These are phyloP conservation scores for Podospora conica DNA, from an alignment of 495 filamentous ascomycete genomes.

Conservation along the genomic window DNA sequence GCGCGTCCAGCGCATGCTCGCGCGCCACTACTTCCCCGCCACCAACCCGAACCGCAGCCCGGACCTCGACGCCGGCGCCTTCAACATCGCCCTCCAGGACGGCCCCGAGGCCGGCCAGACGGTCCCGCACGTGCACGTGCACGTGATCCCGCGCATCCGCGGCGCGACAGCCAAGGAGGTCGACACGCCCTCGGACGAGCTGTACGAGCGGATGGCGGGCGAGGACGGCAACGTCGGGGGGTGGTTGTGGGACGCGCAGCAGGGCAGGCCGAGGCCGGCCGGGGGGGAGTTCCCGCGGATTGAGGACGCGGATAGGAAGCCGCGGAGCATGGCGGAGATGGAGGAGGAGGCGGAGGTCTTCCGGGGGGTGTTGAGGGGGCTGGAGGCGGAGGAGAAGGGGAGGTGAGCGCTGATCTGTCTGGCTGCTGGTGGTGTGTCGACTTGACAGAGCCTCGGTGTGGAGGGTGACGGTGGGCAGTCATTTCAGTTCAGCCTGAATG, in stretches of 20 bases:
- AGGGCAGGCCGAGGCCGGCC: slow-evolving; percentile 28
- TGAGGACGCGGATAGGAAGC: slow-evolving; percentile 63
- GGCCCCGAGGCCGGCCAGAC: slow-evolving; percentile 81
- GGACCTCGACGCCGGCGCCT: slow-evolving; percentile 38
- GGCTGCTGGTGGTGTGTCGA: neutral
- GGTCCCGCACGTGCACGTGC: slow-evolving; percentile 86
- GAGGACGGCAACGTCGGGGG: slow-evolving; percentile 80
- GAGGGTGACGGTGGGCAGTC: neutral
- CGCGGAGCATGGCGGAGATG: slow-evolving; percentile 74
- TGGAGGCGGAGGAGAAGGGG: slow-evolving; percentile 26
- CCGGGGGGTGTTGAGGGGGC: slow-evolving; percentile 33
- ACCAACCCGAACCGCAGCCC: slow-evolving; percentile 2
- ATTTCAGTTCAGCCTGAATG: neutral
- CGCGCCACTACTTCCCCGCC: slow-evolving; percentile 58
- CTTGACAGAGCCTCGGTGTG: neutral
- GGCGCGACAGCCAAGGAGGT: slow-evolving; percentile 39
- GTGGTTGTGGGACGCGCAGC: slow-evolving; percentile 42
- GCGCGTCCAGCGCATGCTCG: slow-evolving; percentile 69
- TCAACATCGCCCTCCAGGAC: slow-evolving; percentile 94
- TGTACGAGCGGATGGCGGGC: slow-evolving; percentile 77
- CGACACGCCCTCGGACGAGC: slow-evolving; percentile 47
- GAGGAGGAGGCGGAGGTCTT: slow-evolving; percentile 64
- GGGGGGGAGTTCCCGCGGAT: slow-evolving; percentile 45
- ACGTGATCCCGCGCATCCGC: slow-evolving; percentile 74
- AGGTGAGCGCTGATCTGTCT: slow-evolving; percentile 5